Base-by-base conservation (phyloP, 208 protist species). In the Acanthamoeba culbertsoni region DNA sequence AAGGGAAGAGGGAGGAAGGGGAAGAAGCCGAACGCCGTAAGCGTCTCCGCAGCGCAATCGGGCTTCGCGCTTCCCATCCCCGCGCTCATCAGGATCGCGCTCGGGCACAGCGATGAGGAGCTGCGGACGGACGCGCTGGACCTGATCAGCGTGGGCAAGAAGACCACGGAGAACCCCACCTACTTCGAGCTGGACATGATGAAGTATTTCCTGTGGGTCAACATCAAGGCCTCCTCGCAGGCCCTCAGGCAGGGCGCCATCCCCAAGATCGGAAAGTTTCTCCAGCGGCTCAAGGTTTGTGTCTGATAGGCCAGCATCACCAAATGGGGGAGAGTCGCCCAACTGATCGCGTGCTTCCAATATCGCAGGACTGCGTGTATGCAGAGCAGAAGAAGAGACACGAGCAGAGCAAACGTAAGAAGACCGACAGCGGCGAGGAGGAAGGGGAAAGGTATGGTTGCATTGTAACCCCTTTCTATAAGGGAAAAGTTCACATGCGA, bases 191-290 rank as follows among this genome's bases (percentile, higher is more conserved):
- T 86, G 12, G 40, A 48, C 26, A 48, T 86, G 40, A 57, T 86
- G 43, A 86, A 86, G 40, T 86, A 86, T 43, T 86, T 55, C 40
- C 37, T 86, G 37, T 77, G 65, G 65, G 37, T 48, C 65, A 77
- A 77, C 23, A 77, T 77, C 65, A 77, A 77, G 46, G 46, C 45
- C 75, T 48, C 75, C 18, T 86, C 75, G 40, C 45, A 48, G 45
- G 16, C 75, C 45, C 75, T 86, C 33, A 35, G 75, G 10, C 75
- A 86, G 75, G n/a, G 75, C 75, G 45, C 46, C 40, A 55, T 57
- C 33, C 75, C 75, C 5, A 48, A n/a, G 23, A 57, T 86, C 28
- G 75, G 75, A 14, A 86, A 86, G 26, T 86, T 86, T 31, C 75
- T 86, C 45, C 40, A 48, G 40, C 75, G 75, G 3, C 75, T 86